Percentiles rank a stretch among this genome's conserved stretches.
Conservation (phyloP, 495 filamentous ascomycete genomes). For the Aspergillus olivimuriae region DNA sequence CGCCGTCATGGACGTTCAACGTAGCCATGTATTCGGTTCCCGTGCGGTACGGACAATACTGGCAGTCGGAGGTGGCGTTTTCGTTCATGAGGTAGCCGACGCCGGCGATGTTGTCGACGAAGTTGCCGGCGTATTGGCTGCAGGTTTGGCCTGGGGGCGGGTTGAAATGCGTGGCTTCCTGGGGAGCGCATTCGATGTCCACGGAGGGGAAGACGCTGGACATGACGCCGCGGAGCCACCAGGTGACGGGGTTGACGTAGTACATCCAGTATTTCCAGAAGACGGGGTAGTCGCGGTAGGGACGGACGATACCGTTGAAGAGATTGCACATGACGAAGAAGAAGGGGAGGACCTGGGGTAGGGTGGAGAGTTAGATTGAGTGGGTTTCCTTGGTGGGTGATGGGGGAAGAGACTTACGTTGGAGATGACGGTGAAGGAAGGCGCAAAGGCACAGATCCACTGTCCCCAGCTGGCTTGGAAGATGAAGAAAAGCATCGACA, state of each 20-base stretch:
- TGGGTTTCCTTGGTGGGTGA: slow-evolving; percentile 29
- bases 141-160: slow-evolving; percentile 60
- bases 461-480: slow-evolving; percentile 77
- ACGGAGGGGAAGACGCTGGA: slow-evolving; percentile 50
- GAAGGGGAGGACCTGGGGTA: slow-evolving; percentile 49
- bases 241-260: slow-evolving; percentile 63
- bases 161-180: slow-evolving; percentile 62
- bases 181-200: slow-evolving; percentile 48
- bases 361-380: slow-evolving; percentile 6
- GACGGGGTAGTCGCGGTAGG: slow-evolving; percentile 52
- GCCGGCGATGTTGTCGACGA: slow-evolving; percentile 39
- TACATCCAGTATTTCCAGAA: slow-evolving; percentile 82
- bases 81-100: slow-evolving; percentile 56
- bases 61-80: slow-evolving; percentile 50
- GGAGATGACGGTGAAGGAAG: slow-evolving; percentile 71
- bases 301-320: slow-evolving; percentile 70
- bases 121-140: slow-evolving; percentile 49
- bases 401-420: slow-evolving; percentile 61
- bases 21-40: slow-evolving; percentile 62
- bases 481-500: slow-evolving; percentile 76
- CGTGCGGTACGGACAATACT: slow-evolving; percentile 65
- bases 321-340: slow-evolving; percentile 73
- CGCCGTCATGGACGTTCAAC: slow-evolving; percentile 56
- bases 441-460: slow-evolving; percentile 78
- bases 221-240: slow-evolving; percentile 71